These are phyloP conservation scores for Myriosclerotinia duriaeana DNA, from an alignment of 2,329 filamentous ascomycete genomes.

Conservation along the genomic window DNA sequence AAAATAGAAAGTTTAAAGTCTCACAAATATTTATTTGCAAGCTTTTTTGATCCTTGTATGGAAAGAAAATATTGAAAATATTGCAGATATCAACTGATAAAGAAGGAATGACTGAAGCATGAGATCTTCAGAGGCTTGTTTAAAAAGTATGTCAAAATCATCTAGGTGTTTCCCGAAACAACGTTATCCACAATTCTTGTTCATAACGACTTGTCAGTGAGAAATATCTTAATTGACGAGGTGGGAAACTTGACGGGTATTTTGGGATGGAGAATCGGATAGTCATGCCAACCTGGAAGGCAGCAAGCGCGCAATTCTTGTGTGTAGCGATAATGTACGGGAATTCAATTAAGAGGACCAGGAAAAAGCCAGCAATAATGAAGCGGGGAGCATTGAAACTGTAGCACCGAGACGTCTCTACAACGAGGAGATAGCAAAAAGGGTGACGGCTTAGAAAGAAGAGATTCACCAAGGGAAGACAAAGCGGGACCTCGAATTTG, in stretches of 20 bases:
- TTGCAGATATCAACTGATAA: neutral
- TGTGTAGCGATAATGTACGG: neutral
- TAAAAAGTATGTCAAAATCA: constrained; percentile 3
- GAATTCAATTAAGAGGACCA: neutral
- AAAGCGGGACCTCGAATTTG: constrained; percentile 5
- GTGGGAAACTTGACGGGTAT: constrained; percentile 1
- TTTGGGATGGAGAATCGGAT: neutral
- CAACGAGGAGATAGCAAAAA: neutral
- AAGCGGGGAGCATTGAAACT: neutral
- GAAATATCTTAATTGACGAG: constrained; percentile 5
- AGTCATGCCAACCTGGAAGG: neutral
- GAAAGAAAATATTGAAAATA: neutral
- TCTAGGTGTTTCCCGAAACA: neutral
- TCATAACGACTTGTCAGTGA: constrained; percentile 5
- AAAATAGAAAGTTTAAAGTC: too few species aligned
- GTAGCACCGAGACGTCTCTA: neutral
- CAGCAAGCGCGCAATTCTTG: neutral
- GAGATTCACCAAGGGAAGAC: neutral
- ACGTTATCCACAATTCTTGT: neutral
- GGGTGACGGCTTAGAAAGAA: neutral
- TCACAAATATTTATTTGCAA: too few species aligned
- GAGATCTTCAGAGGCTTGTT: neutral
- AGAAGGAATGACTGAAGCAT: constrained; percentile 1
- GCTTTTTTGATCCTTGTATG: neutral
- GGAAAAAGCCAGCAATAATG: neutral